phyloP scores from a whole-genome alignment of 108 stramenopile species.

The Nannochloropsis granulata region DNA sequence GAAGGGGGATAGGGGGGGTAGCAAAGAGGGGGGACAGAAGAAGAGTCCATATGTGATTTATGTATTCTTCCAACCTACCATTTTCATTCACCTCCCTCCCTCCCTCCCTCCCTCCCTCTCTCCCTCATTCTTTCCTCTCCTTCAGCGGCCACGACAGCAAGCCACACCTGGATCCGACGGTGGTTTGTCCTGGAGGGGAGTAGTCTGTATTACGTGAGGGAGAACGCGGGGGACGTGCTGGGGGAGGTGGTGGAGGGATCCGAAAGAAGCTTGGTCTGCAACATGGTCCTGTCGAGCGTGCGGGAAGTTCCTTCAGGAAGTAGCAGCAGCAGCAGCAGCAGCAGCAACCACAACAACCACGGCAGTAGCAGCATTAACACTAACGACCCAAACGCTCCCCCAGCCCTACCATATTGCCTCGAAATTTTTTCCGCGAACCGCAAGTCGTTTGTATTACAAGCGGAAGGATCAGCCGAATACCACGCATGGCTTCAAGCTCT shows the following conservation, averaged over 20 bases:
- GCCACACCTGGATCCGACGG: background rate
- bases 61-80: too few relatives aligned
- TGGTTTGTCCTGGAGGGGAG: background rate
- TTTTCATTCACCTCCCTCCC: too few relatives aligned
- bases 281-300: background rate
- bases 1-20: too few relatives aligned
- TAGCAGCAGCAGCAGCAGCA: background rate
- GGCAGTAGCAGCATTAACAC: background rate
- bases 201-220: background rate
- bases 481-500: constrained; percentile 55
- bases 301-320: background rate
- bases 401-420: constrained; percentile 50
- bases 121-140: too few relatives aligned
- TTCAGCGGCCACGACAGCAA: background rate
- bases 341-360: background rate
- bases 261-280: background rate
- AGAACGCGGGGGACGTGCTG: background rate
- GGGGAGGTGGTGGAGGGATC: background rate
- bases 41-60: too few relatives aligned
- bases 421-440: constrained; percentile 65
- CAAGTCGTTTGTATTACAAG: constrained; percentile 59
- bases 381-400: background rate
- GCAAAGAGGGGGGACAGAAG: too few relatives aligned
- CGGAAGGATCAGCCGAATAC: constrained; percentile 58
- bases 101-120: too few relatives aligned